These are phyloP conservation scores for Rutstroemia sp. DNA, from an alignment of 2,329 filamentous ascomycete species.

Conservation along the genomic window DNA sequence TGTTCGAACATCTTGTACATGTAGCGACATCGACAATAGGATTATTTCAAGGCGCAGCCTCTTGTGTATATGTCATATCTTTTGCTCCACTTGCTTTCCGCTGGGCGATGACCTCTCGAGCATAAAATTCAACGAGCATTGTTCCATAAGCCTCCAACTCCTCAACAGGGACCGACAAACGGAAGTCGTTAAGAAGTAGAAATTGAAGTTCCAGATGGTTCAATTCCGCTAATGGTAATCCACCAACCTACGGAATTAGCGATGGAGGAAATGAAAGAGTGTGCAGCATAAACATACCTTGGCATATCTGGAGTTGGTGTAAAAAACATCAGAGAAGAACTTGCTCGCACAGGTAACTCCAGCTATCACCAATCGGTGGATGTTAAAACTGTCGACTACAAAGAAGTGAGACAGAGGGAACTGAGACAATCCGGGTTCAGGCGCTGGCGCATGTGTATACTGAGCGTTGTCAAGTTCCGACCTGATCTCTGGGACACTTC, in stretches of 20 bases:
- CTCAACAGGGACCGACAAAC: slow-evolving; percentile 85
- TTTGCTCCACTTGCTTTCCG: slow-evolving; percentile 22
- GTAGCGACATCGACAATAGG: not conserved
- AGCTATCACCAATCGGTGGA: slow-evolving; percentile 91
- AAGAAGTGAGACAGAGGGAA: slow-evolving; percentile 61
- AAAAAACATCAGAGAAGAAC: slow-evolving; percentile 98
- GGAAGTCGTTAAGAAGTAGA: slow-evolving; percentile 89
- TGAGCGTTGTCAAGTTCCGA: slow-evolving; percentile 23
- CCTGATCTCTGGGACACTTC: slow-evolving; percentile 23
- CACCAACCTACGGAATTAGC: slow-evolving; percentile 64
- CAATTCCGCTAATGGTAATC: slow-evolving; percentile 81
- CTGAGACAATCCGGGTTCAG: slow-evolving; percentile 15
- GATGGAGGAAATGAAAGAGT: not conserved
- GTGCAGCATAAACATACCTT: slow-evolving; percentile 56
- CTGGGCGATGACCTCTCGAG: slow-evolving; percentile 74
- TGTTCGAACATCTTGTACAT: not conserved
- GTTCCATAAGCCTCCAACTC: slow-evolving; percentile 96
- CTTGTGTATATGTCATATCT: slow-evolving; percentile 23
- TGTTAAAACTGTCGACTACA: slow-evolving; percentile 98
- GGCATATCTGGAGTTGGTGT: slow-evolving; percentile 97
- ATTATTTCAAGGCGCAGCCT: slow-evolving; percentile 4
- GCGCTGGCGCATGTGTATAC: slow-evolving; percentile 22
- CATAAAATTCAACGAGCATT: slow-evolving; percentile 98
- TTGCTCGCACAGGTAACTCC: slow-evolving; percentile 98
- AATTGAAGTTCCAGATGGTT: slow-evolving; percentile 97